Base-by-base conservation (phyloP, 129 eudicot species). In the Saussurea involucrata region DNA sequence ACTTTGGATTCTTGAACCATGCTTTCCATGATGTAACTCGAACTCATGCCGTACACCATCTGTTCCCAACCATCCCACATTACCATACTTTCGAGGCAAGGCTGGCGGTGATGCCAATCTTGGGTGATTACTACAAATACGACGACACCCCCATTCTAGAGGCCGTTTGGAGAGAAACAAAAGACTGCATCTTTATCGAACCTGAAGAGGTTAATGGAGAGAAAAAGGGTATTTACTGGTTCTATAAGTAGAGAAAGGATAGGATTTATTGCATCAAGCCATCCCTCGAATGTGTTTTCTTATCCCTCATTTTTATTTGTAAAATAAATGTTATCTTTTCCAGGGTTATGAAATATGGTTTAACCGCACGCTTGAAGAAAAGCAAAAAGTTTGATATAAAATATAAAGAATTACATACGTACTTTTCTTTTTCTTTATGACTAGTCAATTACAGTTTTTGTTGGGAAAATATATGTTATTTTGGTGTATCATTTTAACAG, bases 161-260 rank as follows among this genome's bases (percentile, higher is more conserved):
- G 64, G 86, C 86, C 0, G 75, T 82, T 61, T 82, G 86, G 86
- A 82, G 86, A 33, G 86, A 82, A 34, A 77, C 82, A 20, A 78
- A 60, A 24, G 83, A 79, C 2, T 83, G 86, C 60, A 63, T 83
- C 15, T 83, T 65, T 78, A 68, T 78, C 57, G 86, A 72, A 33
- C 76, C 86, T 0, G 86, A 83, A 31, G 85, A 82, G 40, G 82
- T 28, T 69, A 15, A 34, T n/a, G 83, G 60, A 1, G 70, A 82
- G 31, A 77, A 72, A 3, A 83, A 72, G 66, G 86, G 86, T 28
- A 64, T 83, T 10, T 83, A 77, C 24, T 83, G 86, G 86, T 83
- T 73, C 11, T 37, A 75, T 5, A 80, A 76, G 71, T 65, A 81
- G 75, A 40, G 49, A 8, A 40, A 40, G 49, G 49, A 40, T 40